These are phyloP conservation scores for Peniophora sp. DNA, from an alignment of 1,284 basidiomycete species.

Conservation along the genomic window DNA sequence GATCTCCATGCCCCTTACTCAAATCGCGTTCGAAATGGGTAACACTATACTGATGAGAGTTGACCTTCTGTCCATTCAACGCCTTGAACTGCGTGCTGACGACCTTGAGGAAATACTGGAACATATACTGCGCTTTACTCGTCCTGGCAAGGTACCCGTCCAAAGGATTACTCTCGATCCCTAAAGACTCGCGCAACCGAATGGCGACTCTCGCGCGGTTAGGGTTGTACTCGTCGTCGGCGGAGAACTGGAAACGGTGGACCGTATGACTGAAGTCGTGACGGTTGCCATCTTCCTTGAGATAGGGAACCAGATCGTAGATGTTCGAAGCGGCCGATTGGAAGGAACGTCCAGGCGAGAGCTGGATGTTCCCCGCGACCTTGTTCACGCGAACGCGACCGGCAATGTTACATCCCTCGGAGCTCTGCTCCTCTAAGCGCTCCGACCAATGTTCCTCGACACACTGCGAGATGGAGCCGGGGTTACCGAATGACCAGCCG, in stretches of 20 bases:
- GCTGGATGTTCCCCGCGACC: constrained; percentile 87
- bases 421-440: constrained; percentile 85
- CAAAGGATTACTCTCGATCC: constrained; percentile 74
- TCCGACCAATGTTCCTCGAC: constrained; percentile 93
- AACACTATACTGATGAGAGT: constrained; percentile 88
- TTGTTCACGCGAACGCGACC: constrained; percentile 95
- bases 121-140: constrained; percentile 75
- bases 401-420: constrained; percentile 91
- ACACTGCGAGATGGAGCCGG: constrained; percentile 83
- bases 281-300: constrained; percentile 77
- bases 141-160: constrained; percentile 67
- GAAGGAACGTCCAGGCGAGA: constrained; percentile 90
- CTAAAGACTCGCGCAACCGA: constrained; percentile 71
- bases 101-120: constrained; percentile 97
- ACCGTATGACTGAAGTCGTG: constrained; percentile 95
- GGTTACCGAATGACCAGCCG: constrained; percentile 93
- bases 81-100: constrained; percentile 88
- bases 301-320: constrained; percentile 94
- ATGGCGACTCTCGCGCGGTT: constrained; percentile 53
- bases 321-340: constrained; percentile 78
- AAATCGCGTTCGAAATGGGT: constrained; percentile 96
- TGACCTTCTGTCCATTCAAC: constrained; percentile 69
- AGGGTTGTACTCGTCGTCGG: constrained; percentile 72
- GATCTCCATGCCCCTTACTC: constrained; percentile 46
- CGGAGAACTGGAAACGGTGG: constrained; percentile 77